phyloP scores from a whole-genome alignment of 208 protist species.

The Naegleria lovaniensis region DNA sequence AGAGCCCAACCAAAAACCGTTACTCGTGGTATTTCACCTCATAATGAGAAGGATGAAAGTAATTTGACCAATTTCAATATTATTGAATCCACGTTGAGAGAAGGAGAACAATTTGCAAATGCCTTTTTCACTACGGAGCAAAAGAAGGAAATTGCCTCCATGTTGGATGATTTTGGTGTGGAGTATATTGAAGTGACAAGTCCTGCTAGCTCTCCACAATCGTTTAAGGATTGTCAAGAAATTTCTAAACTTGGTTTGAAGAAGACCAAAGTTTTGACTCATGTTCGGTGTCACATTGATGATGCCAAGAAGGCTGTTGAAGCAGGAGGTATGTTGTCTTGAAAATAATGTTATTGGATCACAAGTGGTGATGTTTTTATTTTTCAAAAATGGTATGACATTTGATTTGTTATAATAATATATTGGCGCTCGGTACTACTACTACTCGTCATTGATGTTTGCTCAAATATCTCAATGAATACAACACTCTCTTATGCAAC shows the following conservation, averaged over 20 bases:
- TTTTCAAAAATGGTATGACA: no score
- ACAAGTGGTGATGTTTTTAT: no score
- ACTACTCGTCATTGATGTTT: no score
- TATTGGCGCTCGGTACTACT: no score
- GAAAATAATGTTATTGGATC: constrained; percentile 33
- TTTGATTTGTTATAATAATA: no score
- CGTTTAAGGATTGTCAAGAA: constrained; percentile 39
- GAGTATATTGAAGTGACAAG: constrained; percentile 54
- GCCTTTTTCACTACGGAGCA: constrained; percentile 47
- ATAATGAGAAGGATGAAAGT: background rate
- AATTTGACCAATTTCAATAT: constrained; percentile 47
- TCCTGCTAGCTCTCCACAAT: constrained; percentile 42
- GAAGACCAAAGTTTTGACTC: constrained; percentile 44
- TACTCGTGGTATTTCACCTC: no score
- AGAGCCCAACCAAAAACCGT: no score
- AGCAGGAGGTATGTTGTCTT: constrained; percentile 37
- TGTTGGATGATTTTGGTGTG: constrained; percentile 48
- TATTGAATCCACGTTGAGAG: constrained; percentile 56
- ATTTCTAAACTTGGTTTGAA: constrained; percentile 41
- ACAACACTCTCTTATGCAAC: no score
- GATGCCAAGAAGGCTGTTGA: constrained; percentile 51
- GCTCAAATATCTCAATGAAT: no score
- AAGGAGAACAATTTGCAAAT: constrained; percentile 56
- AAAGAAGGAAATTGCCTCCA: constrained; percentile 46
- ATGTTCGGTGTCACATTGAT: constrained; percentile 57